A percentile compares a stretch with the other conserved stretches of the same genome.
Evolutionary conservation across 2,329 filamentous ascomycete genomes (phyloP).

Genomic region (Cercospora nicotianae): DNA sequence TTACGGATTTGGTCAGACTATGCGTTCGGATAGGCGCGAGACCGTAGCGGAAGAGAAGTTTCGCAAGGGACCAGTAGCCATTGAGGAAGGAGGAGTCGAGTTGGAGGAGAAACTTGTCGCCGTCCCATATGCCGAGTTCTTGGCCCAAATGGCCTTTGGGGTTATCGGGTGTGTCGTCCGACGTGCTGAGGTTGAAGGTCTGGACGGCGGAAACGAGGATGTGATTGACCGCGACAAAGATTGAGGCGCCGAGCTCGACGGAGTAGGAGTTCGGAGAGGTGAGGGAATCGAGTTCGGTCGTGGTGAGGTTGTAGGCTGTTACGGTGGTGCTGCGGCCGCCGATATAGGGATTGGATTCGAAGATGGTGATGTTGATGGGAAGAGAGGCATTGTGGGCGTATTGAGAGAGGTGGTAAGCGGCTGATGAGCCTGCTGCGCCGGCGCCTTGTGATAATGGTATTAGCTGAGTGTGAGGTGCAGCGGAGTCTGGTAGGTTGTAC

Average conservation of each 20-base stretch:
- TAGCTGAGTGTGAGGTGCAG: background rate
- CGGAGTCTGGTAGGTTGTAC: background rate
- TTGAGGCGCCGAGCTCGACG: slow-evolving; percentile 85
- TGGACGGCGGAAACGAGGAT: slow-evolving; percentile 75
- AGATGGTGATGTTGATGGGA: slow-evolving; percentile 77
- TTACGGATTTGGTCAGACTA: slow-evolving; percentile 67
- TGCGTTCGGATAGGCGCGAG: slow-evolving; percentile 72
- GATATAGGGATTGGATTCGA: slow-evolving; percentile 74
- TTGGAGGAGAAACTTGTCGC: slow-evolving; percentile 66
- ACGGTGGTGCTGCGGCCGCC: slow-evolving; percentile 88
- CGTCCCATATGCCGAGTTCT: slow-evolving; percentile 82
- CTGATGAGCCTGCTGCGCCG: slow-evolving; percentile 81
- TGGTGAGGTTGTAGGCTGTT: slow-evolving; percentile 61
- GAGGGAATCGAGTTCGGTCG: slow-evolving; percentile 49
- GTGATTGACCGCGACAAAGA: slow-evolving; percentile 82
- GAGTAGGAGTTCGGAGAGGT: slow-evolving; percentile 57
- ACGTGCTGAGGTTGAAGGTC: slow-evolving; percentile 66
- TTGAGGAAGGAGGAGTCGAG: slow-evolving; percentile 55
- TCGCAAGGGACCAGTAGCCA: slow-evolving; percentile 77
- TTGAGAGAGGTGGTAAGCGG: slow-evolving; percentile 77
- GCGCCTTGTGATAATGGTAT: slow-evolving; percentile 60
- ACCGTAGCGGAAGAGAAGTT: slow-evolving; percentile 84
- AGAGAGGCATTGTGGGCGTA: slow-evolving; percentile 64
- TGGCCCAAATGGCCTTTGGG: slow-evolving; percentile 51
- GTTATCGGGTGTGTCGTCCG: slow-evolving; percentile 36